These are phyloP conservation scores for Truncatella angustata DNA, from an alignment of 2,329 filamentous ascomycete genomes.

Conservation along the genomic window DNA sequence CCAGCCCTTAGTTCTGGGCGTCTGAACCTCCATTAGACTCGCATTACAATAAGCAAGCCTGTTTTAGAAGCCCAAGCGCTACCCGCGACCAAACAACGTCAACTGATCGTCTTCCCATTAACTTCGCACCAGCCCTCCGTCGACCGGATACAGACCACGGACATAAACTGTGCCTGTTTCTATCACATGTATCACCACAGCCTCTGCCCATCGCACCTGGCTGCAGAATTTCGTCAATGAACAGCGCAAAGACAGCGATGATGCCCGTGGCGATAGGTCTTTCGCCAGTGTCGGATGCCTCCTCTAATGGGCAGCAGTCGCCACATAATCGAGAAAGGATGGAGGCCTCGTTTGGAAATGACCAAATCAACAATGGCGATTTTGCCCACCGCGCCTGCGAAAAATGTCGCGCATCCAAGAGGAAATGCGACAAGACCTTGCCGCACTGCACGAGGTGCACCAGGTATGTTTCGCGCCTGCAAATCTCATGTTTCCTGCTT, in stretches of 20 bases:
- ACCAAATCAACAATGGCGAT: conserved; percentile 1
- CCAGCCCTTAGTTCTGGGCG: too few relatives aligned
- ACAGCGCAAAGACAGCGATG: background rate
- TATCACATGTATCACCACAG: background rate
- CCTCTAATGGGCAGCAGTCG: conserved; percentile 4
- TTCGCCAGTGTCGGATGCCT: conserved; percentile 10
- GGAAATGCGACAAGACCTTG: conserved; percentile 32
- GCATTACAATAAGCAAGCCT: too few relatives aligned
- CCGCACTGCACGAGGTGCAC: conserved; percentile 30
- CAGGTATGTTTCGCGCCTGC: conserved; percentile 25
- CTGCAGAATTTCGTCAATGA: background rate
- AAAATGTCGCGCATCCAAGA: conserved; percentile 31
- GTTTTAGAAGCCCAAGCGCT: too few relatives aligned
- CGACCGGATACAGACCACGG: too few relatives aligned
- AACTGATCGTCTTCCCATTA: too few relatives aligned
- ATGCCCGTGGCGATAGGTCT: conserved; percentile 6
- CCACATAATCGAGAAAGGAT: conserved; percentile 6
- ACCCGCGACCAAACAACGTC: too few relatives aligned
- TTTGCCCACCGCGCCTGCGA: conserved; percentile 28
- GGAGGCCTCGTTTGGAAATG: background rate
- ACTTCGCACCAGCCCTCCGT: too few relatives aligned
- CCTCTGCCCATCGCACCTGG: background rate
- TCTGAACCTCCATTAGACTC: too few relatives aligned
- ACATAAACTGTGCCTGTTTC: too few relatives aligned
- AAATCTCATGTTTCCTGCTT: too few relatives aligned